A percentile compares a stretch with the other conserved stretches of the same genome.
phyloP scores from a whole-genome alignment of 257 asterid genomes.

The Solanum dulcamara region DNA sequence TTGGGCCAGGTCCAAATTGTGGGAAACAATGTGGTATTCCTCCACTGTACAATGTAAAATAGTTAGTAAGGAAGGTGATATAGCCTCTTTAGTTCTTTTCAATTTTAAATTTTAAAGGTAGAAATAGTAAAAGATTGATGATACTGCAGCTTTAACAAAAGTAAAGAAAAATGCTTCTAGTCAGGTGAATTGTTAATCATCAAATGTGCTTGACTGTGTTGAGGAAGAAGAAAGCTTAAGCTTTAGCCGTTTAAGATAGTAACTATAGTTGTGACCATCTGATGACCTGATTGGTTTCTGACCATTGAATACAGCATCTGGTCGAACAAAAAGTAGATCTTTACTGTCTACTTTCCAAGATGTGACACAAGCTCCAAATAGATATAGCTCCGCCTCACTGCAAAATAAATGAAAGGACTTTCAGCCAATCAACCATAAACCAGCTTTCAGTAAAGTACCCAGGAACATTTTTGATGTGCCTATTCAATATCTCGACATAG shows the following conservation, averaged over 20 bases:
- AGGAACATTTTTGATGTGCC: background rate
- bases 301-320: conserved; percentile 93
- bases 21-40: conserved; percentile 99
- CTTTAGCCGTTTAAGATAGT: background rate
- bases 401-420: background rate
- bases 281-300: conserved; percentile 92
- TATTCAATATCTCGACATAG: background rate
- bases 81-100: background rate
- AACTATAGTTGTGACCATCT: background rate
- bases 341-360: conserved; percentile 89
- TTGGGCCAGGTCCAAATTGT: conserved; percentile 95
- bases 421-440: background rate
- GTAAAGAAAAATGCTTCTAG: background rate
- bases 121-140: background rate
- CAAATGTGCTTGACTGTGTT: background rate
- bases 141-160: background rate
- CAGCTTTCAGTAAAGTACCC: background rate
- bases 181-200: background rate
- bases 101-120: background rate
- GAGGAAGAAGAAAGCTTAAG: background rate
- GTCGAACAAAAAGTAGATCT: conserved; percentile 95
- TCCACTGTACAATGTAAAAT: conserved; percentile 44
- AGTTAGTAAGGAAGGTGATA: conserved; percentile 3
- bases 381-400: conserved; percentile 93
- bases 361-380: conserved; percentile 90